A percentile compares a stretch with the other conserved stretches of the same genome.
phyloP scores from a whole-genome alignment of 257 asterid genomes.

The Fraxinus excelsior region DNA sequence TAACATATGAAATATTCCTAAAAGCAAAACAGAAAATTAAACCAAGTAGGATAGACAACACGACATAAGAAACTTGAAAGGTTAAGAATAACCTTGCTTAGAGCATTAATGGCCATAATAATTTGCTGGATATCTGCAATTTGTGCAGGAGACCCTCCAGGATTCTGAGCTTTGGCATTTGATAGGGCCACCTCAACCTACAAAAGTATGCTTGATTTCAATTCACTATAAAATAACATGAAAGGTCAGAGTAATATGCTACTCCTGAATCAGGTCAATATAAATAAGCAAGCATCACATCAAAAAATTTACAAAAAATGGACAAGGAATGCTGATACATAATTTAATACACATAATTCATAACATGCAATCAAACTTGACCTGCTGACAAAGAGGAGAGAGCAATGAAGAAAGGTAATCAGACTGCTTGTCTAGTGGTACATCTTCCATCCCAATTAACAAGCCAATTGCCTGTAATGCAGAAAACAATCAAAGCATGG shows the following conservation, averaged over 20 bases:
- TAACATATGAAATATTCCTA: conserved; percentile 2
- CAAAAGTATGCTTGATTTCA: conserved; percentile 28
- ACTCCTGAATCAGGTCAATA: neutral
- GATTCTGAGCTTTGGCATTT: conserved; percentile 61
- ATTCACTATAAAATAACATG: neutral
- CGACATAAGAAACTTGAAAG: conserved; percentile 22
- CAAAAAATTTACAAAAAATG: conserved; percentile 12
- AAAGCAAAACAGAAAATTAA: conserved; percentile 13
- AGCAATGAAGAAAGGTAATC: conserved; percentile 81
- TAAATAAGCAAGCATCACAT: neutral
- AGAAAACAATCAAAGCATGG: neutral
- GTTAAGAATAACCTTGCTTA: conserved; percentile 76
- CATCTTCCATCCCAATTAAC: conserved; percentile 97
- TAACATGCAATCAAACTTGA: conserved; percentile 33
- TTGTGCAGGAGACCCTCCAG: conserved; percentile 54
- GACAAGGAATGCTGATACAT: neutral
- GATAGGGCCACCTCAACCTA: conserved; percentile 76
- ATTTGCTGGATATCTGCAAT: conserved; percentile 69
- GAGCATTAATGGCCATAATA: conserved; percentile 90
- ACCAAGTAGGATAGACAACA: conserved; percentile 19
- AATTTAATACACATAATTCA: conserved; percentile 15
- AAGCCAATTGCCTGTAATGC: conserved; percentile 83
- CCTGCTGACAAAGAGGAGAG: conserved; percentile 96
- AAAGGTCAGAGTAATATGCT: neutral
- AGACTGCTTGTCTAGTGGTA: conserved; percentile 76